Evolutionary conservation across 352 stramenopile species (phyloP).

Genomic region (Blastocystis sp.): DNA sequence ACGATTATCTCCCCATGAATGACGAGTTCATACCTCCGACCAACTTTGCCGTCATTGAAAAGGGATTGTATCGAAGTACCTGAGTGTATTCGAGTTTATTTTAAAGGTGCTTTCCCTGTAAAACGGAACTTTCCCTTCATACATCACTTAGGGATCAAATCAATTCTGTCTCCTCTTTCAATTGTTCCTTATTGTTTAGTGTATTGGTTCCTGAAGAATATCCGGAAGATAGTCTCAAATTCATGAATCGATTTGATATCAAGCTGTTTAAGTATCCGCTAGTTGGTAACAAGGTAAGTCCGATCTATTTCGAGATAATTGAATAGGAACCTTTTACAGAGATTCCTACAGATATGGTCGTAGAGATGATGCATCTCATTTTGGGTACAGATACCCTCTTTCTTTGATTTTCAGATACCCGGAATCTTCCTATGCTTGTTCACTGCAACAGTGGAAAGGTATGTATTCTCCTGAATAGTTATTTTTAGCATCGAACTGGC

Average conservation of each 20-base stretch:
- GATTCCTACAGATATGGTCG: constrained; percentile 50
- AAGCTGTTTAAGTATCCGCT: constrained; percentile 46
- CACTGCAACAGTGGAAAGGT: constrained; percentile 59
- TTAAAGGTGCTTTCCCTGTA: constrained; percentile 44
- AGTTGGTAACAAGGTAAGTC: constrained; percentile 27
- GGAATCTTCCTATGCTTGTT: constrained; percentile 51
- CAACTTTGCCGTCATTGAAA: constrained; percentile 60
- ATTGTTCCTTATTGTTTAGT: background rate
- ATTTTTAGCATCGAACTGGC: constrained; percentile 49
- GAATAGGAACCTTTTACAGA: constrained; percentile 54
- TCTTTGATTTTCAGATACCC: background rate
- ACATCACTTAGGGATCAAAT: constrained; percentile 42
- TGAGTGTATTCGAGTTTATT: background rate
- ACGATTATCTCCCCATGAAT: constrained; percentile 44
- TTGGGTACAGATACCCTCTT: background rate
- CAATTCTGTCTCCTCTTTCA: constrained; percentile 10
- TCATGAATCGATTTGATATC: constrained; percentile 56
- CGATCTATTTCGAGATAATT: background rate
- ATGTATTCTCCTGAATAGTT: background rate
- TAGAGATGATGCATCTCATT: constrained; percentile 54
- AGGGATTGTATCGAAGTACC: constrained; percentile 53
- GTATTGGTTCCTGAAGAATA: constrained; percentile 57
- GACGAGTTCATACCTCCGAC: constrained; percentile 58
- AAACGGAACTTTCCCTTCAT: constrained; percentile 58
- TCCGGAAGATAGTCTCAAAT: constrained; percentile 48